Base-by-base conservation (phyloP, 805 yeast genomes). In the Metschnikowia kofuensis region DNA sequence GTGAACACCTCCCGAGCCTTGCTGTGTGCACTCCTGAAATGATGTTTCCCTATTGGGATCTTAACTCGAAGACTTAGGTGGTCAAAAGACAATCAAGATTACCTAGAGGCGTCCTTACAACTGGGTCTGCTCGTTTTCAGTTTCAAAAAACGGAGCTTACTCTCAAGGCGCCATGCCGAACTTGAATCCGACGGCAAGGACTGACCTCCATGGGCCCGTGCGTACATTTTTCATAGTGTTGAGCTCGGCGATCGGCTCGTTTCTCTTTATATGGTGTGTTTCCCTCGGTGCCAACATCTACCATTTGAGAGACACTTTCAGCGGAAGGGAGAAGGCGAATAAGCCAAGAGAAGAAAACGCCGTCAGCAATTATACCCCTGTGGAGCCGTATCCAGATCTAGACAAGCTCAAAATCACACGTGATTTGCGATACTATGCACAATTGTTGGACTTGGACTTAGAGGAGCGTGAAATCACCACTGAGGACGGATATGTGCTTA, bases 401-500 rank as follows among this genome's bases (percentile, higher is more conserved):
- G 59, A 67, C 35, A 45, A 55, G 7, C 58, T 73, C 65, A 70
- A 70, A 48, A 52, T 65, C 21, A 57, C 67, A 9, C 55, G 56
- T 21, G 84, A 84, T 52, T 67, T 92, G 43, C 64, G 78, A 27
- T 89, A 87, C 62, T 92, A 91, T 61, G 84, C 86, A 13, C 68
- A 72, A 36, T 73, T 83, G 30, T 67, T 84, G 43, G 87, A 83
- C 0, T 68, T 87, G 14, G 82, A 77, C 13, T 69, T 89, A 35
- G 77, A 75, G 40, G 83, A 77, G 47, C 81, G 79, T 60, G 77
- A 74, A 31, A 72, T 90, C 1, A 71, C 79, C 9, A 91, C 98
- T 0, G 73, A 74, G 13, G 98, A 94, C 65, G 97, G 97, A 1
- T 90, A 80, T 63, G 70, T 82, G 1, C 67, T 92, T n/a, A 74